Evolutionary conservation across 805 yeast species (phyloP), one percentile per base, ranked within the genome.

Genomic region (Zygosaccharomyces lentus): DNA sequence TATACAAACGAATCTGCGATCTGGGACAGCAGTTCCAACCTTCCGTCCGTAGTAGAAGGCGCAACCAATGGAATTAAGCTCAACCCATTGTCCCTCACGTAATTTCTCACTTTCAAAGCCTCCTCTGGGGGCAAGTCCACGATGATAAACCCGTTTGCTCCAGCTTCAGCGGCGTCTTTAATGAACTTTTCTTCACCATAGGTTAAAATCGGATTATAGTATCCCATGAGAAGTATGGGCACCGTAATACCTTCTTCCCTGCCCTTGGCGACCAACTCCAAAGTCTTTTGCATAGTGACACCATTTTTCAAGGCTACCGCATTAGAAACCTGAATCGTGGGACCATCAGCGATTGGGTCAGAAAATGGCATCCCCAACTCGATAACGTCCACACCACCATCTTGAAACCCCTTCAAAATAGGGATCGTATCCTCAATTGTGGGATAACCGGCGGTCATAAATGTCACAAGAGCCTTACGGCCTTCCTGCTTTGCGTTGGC

Each of bases 281-380:
- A 69, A 53, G 88, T 81, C 59, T 74, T 73, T 6, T 71, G 64
- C 52, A 88, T 81, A 25, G 88, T 83, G 49, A 89, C 78, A 10
- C 95, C 95, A 58, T 93, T 91, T 21, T 78, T 75, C 52, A 93
- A 74, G 15, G 99, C 93, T n/a, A 70, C 72, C 16, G 78, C 78
- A 70, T 90, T 90, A 31, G 98, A 88, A 27, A 73, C 81, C 71
- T 93, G 99, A 59, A 93, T 93, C 13, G 96, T 87, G 32, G 98
- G 96, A 39, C 99, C 99, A 67, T 93, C 99, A 27, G 98, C 99
- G 65, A 93, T 89, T 31, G 99, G 99, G 65, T 93, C 99, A 17
- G 96, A 84, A 66, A 93, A 93, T 39, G 99, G 99, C 64, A 93
- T 71, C 51, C 99, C 99, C 38, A 93, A 71, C 70, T 93, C 99